These are phyloP conservation scores for Hyaloraphidium curvatum DNA, from an alignment of 192 early-diverging fungal genomes.

Conservation along the genomic window DNA sequence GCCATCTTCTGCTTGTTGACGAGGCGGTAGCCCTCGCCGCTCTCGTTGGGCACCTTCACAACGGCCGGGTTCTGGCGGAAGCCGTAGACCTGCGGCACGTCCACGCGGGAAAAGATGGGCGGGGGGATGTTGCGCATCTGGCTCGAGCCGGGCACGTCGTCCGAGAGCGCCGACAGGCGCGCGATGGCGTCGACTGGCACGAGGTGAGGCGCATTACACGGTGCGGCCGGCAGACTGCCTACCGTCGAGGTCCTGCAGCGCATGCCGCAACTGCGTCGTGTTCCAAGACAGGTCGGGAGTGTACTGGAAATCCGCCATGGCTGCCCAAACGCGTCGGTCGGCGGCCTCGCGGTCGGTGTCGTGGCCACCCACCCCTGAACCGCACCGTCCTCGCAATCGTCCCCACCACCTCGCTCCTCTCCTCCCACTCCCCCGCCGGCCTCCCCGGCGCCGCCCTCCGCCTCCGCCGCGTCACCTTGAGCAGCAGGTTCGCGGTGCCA, in stretches of 20 bases:
- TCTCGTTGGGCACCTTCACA: constrained; percentile 21
- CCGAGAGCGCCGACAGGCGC: constrained; percentile 14
- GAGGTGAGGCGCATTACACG: not conserved
- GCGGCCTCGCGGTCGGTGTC: too few species aligned
- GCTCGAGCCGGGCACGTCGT: constrained; percentile 13
- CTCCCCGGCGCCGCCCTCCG: constrained; percentile 7
- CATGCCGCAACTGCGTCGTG: constrained; percentile 20
- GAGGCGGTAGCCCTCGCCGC: constrained; percentile 18
- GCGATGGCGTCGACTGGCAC: constrained; percentile 21
- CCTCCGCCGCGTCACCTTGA: constrained; percentile 33
- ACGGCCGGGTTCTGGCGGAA: constrained; percentile 30
- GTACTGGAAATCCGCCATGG: constrained; percentile 40
- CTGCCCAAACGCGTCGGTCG: constrained; percentile 10
- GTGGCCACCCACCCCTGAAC: constrained; percentile 40
- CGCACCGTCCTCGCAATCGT: constrained; percentile 31
- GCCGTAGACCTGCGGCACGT: constrained; percentile 31
- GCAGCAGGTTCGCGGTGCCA: constrained; percentile 28
- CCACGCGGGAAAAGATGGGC: constrained; percentile 28
- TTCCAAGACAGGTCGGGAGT: constrained; percentile 22
- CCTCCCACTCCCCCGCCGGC: constrained; percentile 5
- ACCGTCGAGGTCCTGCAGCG: constrained; percentile 26
- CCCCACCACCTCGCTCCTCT: constrained; percentile 28
- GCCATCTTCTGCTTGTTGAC: constrained; percentile 3
- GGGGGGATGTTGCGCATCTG: constrained; percentile 30
- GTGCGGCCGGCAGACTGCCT: not conserved